Conservation (phyloP, 257 asterid genomes). For the Plantago elongata region DNA sequence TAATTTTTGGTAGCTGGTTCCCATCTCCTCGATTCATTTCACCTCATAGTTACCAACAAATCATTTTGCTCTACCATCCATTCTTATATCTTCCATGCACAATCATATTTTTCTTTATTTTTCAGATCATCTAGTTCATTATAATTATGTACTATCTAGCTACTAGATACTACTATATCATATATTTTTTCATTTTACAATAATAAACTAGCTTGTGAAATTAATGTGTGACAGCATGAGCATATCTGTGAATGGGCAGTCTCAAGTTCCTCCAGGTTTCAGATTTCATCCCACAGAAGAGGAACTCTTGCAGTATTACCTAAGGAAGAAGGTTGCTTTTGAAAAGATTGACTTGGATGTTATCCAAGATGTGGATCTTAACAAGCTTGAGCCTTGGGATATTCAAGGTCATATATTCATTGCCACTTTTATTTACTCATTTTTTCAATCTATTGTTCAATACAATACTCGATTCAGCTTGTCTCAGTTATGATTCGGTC, state of each 20-base stretch:
- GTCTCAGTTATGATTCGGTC: too few relatives aligned
- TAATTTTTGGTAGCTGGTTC: constrained; percentile 2
- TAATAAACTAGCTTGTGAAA: neutral
- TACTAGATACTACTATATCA: neutral
- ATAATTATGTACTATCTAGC: too few relatives aligned
- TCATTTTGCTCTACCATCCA: neutral
- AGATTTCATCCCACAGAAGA: constrained; percentile 72
- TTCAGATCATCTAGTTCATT: too few relatives aligned
- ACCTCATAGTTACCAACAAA: constrained; percentile 2
- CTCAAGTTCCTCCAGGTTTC: constrained; percentile 68
- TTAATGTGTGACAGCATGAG: constrained; percentile 31
- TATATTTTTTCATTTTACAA: neutral
- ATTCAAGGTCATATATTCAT: constrained; percentile 40
- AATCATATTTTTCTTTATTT: too few relatives aligned
- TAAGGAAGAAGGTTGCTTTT: constrained; percentile 44
- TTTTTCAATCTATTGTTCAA: neutral
- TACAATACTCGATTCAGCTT: too few relatives aligned
- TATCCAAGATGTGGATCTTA: constrained; percentile 61
- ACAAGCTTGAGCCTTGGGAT: constrained; percentile 75
- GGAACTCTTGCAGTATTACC: constrained; percentile 58
- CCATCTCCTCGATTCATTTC: neutral
- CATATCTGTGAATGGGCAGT: constrained; percentile 50
- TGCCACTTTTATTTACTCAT: neutral
- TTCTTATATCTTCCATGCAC: constrained; percentile 1
- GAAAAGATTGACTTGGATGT: constrained; percentile 58